Evolutionary conservation across 768 basidiomycete species (phyloP), one percentile per base, ranked within the genome.

Genomic region (Psilocybe cubensis): DNA sequence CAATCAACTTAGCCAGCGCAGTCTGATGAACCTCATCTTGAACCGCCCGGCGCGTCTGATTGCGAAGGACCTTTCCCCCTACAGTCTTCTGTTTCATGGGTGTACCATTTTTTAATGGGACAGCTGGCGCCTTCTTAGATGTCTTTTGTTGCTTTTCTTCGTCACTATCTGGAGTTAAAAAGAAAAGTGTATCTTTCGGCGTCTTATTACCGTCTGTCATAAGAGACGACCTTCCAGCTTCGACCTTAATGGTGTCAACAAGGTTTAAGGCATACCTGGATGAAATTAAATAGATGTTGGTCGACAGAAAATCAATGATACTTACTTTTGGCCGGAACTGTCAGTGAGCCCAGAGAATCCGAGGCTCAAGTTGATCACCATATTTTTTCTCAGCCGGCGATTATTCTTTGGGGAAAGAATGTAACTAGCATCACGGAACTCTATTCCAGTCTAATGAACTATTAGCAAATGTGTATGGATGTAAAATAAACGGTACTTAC

Each of bases 351-450:
- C 92, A 24, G 87, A 80, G 71, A 98, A 94, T 2, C 95, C 95
- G 47, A 98, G 79, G 18, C 83, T 83, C 29, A 99, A 77, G 67
- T 88, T 92, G 70, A 97, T 79, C 24, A 92, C 82, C 95, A 96
- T 97, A 66, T 88, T 87, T 52, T 86, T 76, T 66, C 83, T 86
- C 47, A 98, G 69, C 12, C 74, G 74, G 9, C 89, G 86, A 6
- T 74, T 74, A 65, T 93, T 96, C 76, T 96, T 98, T 7, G 86
- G 61, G 4, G 89, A 89, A 33, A 98, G 76, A 11, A 95, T 74
- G 70, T 95, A 97, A 0, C 86, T 78, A 9, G 89, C 85, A 68
- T 99, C 96, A 40, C 95, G 86, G 75, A 96, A 98, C 71, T 99
- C 96, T 68, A 98, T 85, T 5, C 96, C 96, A 71, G 88, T 98